These are phyloP conservation scores for Carex myosuroides DNA, from an alignment of 176 grass and related monocot genomes.

Conservation along the genomic window DNA sequence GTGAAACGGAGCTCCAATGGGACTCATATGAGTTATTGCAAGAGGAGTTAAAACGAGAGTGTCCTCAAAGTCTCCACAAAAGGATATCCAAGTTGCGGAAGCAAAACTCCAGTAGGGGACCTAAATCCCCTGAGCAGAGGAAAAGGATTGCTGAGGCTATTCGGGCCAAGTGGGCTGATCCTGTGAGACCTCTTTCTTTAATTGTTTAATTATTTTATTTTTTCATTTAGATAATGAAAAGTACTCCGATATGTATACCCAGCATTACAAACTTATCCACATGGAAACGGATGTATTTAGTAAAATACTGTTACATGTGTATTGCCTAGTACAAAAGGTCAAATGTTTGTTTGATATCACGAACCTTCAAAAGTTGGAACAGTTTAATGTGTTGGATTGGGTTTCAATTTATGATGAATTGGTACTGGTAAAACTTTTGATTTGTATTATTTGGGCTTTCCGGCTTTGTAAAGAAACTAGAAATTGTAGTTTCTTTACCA, in stretches of 20 bases:
- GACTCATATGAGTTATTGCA: conserved; percentile 70
- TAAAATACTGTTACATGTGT: neutral
- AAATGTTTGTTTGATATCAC: neutral
- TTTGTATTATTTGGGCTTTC: neutral
- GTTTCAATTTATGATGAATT: neutral
- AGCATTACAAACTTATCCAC: neutral
- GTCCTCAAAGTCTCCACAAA: conserved; percentile 42
- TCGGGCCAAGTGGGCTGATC: conserved; percentile 80
- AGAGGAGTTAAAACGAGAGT: conserved; percentile 51
- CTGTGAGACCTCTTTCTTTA: conserved; percentile 37
- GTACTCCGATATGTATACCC: neutral
- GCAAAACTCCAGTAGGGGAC: conserved; percentile 48
- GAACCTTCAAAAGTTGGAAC: neutral
- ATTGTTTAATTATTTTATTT: neutral
- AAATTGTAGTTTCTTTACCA: neutral
- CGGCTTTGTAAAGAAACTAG: neutral
- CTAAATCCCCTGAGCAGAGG: conserved; percentile 72
- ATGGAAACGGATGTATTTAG: neutral
- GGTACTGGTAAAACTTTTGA: neutral
- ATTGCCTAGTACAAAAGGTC: neutral
- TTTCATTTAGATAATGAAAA: neutral
- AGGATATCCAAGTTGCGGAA: conserved; percentile 44
- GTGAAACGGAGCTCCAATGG: conserved; percentile 61
- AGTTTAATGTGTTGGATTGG: neutral
- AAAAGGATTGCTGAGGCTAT: conserved; percentile 90